Evolutionary conservation across 2,329 filamentous ascomycete species (phyloP), one percentile per base, ranked within the genome.

Genomic region (Aspergillus sp.): DNA sequence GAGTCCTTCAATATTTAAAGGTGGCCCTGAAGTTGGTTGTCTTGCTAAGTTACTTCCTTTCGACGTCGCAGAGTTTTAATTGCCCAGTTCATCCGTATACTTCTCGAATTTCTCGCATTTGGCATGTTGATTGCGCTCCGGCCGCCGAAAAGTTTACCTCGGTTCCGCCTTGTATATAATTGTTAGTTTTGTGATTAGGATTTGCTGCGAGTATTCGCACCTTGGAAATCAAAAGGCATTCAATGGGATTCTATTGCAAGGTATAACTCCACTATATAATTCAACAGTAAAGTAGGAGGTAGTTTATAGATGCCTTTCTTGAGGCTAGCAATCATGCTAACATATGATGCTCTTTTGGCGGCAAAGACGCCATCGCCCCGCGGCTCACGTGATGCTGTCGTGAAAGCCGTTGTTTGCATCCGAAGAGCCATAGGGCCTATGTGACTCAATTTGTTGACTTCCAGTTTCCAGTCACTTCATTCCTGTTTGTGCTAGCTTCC

Each of bases 321-420:
- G 27, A 30, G 8, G 12, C 20, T n/a, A 15, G 34, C 20, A 20
- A 20, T 37, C 2, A n/a, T 37, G 19, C 19, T 22, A 45, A 45
- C 42, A 24, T 47, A 24, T 44, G 15, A 27, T 24, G 5, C 40
- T 9, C 7, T 45, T 8, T 19, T 37, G 34, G 24, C 41, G 15
- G 9, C 8, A 42, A 56, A 51, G 15, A 49, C 44, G 51, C 56
- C 56, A 46, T 54, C 30, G 17, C 48, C 51, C 44, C 51, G 49
- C 42, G 41, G 47, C 17, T 50, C 47, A 52, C 44, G 49, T 51
- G 52, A 54, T 34, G 15, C 20, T 33, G 9, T n/a, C 19, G 19
- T 45, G 42, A 50, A 59, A 64, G 65, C 67, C 67, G 66, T 60
- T 61, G 63, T 61, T 61, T 50, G 19, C 48, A 63, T 60, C 67